Evolutionary conservation across 2,329 filamentous ascomycete species (phyloP).

Genomic region (Achaetomium macrosporum): DNA sequence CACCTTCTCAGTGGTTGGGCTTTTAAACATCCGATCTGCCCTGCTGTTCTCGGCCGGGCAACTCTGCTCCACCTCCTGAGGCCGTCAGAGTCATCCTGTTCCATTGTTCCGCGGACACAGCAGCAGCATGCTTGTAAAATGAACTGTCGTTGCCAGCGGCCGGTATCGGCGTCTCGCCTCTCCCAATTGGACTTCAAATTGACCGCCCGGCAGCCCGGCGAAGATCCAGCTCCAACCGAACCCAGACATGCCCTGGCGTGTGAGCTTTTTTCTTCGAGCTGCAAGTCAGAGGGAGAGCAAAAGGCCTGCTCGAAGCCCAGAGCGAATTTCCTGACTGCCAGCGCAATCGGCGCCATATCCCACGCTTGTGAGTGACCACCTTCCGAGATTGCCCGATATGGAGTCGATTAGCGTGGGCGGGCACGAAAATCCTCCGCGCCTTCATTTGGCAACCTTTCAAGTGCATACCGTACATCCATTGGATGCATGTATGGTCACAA

Average conservation of each 20-base stretch:
- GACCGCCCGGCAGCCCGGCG: background rate
- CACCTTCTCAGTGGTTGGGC: background rate
- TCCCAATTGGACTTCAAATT: background rate
- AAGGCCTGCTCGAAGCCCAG: background rate
- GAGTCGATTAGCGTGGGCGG: slow-evolving; percentile 16
- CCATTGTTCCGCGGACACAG: slow-evolving; percentile 4
- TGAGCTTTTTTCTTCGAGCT: background rate
- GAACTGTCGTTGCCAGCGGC: slow-evolving; percentile 2
- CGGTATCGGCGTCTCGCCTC: slow-evolving; percentile 9
- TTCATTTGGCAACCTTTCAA: slow-evolving; percentile 1
- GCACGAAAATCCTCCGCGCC: slow-evolving; percentile 18
- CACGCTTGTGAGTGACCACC: background rate
- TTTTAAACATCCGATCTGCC: slow-evolving; percentile 4
- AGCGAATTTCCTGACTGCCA: background rate
- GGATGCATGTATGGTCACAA: slow-evolving; percentile 1
- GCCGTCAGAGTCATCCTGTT: slow-evolving; percentile 1
- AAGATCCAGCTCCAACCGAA: slow-evolving; percentile 5
- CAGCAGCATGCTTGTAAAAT: slow-evolving; percentile 8
- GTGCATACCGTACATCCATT: background rate
- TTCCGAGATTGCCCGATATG: slow-evolving; percentile 23
- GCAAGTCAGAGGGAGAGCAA: background rate
- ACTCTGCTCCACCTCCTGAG: slow-evolving; percentile 3
- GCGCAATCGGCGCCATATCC: background rate
- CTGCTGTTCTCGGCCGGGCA: slow-evolving; percentile 3
- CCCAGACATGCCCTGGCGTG: background rate